Evolutionary conservation across 352 stramenopile genomes (phyloP).

Genomic region (Phytophthora tentaculata): DNA sequence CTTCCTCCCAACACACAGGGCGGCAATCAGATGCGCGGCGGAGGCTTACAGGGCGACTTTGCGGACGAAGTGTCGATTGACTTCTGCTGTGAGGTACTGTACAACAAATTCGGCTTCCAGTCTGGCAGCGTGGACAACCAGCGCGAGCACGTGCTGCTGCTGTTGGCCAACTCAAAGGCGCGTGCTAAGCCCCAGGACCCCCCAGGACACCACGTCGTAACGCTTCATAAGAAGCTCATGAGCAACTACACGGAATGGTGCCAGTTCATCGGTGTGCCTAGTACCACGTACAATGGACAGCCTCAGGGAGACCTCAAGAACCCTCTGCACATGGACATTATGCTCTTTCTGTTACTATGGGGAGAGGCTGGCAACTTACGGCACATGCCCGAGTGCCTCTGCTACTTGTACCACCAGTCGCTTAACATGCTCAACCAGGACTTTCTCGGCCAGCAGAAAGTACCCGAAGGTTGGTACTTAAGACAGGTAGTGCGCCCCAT

Average conservation of each 20-base stretch:
- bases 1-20: slow-evolving; percentile 39
- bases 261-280: slow-evolving; percentile 50
- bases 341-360: slow-evolving; percentile 97
- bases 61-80: slow-evolving; percentile 77
- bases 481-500: slow-evolving; percentile 60
- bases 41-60: slow-evolving; percentile 70
- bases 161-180: slow-evolving; percentile 78
- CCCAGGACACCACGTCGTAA: slow-evolving; percentile 52
- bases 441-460: slow-evolving; percentile 54
- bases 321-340: slow-evolving; percentile 89
- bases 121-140: slow-evolving; percentile 75
- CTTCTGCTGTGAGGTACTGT: slow-evolving; percentile 75
- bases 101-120: slow-evolving; percentile 83
- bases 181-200: slow-evolving; percentile 52
- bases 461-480: slow-evolving; percentile 62
- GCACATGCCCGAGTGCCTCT: slow-evolving; percentile 97
- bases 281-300: slow-evolving; percentile 45
- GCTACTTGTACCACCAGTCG: slow-evolving; percentile 95
- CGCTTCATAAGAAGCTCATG: slow-evolving; percentile 68
- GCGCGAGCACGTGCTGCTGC: slow-evolving; percentile 74
- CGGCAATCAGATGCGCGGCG: slow-evolving; percentile 36
- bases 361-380: slow-evolving; percentile 95
- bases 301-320: slow-evolving; percentile 62
- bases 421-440: slow-evolving; percentile 62
- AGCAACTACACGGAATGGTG: slow-evolving; percentile 75